These are phyloP conservation scores for Trichocomaceae sp. DNA, from an alignment of 2,329 filamentous ascomycete genomes.

Conservation along the genomic window DNA sequence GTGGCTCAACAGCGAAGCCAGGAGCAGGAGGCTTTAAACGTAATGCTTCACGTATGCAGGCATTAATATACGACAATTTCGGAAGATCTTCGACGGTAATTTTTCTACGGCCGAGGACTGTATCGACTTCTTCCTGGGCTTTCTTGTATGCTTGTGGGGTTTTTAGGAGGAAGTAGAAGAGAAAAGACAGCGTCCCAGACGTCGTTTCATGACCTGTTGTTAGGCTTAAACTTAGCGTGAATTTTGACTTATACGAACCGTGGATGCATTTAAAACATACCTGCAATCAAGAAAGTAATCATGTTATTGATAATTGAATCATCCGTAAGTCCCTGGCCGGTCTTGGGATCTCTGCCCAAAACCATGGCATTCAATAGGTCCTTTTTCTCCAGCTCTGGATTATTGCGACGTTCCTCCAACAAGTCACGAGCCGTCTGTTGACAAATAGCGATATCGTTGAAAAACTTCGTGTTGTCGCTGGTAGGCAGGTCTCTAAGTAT, in stretches of 20 bases:
- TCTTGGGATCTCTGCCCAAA: conserved; percentile 59
- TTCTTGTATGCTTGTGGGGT: conserved; percentile 55
- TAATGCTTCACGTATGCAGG: conserved; percentile 50
- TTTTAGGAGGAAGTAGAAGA: conserved; percentile 59
- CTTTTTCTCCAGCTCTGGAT: conserved; percentile 46
- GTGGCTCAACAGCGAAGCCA: conserved; percentile 46
- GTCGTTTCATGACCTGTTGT: conserved; percentile 61
- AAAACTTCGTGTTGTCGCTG: neutral
- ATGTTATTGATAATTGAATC: conserved; percentile 62
- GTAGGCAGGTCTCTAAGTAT: conserved; percentile 20
- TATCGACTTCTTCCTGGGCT: conserved; percentile 62
- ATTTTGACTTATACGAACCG: neutral
- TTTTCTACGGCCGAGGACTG: conserved; percentile 53
- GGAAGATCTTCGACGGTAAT: conserved; percentile 56
- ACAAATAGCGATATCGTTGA: neutral
- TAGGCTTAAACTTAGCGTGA: neutral
- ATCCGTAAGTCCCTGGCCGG: conserved; percentile 58
- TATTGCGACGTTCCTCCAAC: conserved; percentile 40
- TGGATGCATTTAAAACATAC: neutral
- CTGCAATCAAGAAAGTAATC: conserved; percentile 59
- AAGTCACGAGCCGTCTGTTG: neutral
- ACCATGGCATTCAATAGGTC: conserved; percentile 68
- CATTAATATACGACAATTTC: conserved; percentile 52
- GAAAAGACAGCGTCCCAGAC: conserved; percentile 58
- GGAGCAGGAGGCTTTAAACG: conserved; percentile 55